Evolutionary conservation across 306 rosid genomes (phyloP).

Genomic region (Sphenostylis stenocarpa): DNA sequence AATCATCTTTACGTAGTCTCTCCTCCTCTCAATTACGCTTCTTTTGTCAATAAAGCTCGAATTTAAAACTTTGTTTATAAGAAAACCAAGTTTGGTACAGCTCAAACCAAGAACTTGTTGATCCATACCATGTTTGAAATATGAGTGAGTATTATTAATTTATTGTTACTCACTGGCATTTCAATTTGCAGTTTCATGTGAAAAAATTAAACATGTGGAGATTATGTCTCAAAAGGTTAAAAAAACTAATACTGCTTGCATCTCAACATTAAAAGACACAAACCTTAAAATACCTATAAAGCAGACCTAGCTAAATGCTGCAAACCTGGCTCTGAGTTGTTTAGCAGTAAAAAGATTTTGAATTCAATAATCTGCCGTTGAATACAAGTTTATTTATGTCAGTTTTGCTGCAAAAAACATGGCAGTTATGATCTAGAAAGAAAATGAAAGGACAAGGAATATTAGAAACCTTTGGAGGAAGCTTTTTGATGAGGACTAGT

Average conservation of each 20-base stretch:
- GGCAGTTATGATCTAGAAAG: neutral
- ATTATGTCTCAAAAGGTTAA: neutral
- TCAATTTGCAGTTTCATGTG: neutral
- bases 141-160: neutral
- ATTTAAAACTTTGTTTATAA: too few relatives aligned
- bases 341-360: neutral
- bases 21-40: too few relatives aligned
- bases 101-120: too few relatives aligned
- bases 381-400: neutral
- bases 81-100: too few relatives aligned
- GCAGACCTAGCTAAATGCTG: neutral
- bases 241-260: neutral
- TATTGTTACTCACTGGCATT: neutral
- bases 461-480: constrained; percentile 71
- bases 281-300: neutral
- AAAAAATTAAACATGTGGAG: neutral
- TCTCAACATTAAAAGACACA: neutral
- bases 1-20: too few relatives aligned
- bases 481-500: constrained; percentile 65
- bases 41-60: too few relatives aligned
- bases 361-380: neutral
- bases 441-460: neutral
- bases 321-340: neutral
- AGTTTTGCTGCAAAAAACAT: neutral
- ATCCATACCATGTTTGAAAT: neutral